Conservation (phyloP, 495 filamentous ascomycete genomes). For the Penicillium verhagenii region DNA sequence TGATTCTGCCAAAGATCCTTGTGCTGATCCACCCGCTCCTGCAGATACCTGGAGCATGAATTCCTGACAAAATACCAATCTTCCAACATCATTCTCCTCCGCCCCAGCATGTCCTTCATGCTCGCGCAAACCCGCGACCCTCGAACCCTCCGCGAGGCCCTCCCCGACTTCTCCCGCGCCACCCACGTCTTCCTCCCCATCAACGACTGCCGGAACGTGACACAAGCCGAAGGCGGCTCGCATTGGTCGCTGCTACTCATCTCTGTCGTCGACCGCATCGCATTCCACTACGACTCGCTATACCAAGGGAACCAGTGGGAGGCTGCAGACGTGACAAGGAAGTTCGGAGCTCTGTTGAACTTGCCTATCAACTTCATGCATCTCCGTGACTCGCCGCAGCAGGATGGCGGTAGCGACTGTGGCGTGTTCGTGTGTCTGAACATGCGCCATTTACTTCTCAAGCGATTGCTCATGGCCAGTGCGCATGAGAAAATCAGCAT, state of each 20-base stretch:
- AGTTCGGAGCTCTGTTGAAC: conserved; percentile 64
- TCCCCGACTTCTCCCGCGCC: conserved; percentile 67
- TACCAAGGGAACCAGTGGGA: conserved; percentile 71
- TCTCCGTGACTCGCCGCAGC: conserved; percentile 82
- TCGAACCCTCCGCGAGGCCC: conserved; percentile 56
- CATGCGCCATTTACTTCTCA: conserved; percentile 86
- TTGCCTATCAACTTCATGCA: conserved; percentile 66
- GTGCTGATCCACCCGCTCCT: conserved; percentile 8
- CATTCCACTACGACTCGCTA: conserved; percentile 97
- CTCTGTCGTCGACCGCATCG: conserved; percentile 79
- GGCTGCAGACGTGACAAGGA: conserved; percentile 60
- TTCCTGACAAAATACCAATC: conserved; percentile 70
- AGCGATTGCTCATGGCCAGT: conserved; percentile 73
- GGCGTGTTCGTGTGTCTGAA: conserved; percentile 94
- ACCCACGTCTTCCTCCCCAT: conserved; percentile 97
- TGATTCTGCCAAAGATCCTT: background rate
- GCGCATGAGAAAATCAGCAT: conserved; percentile 84
- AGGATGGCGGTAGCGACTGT: conserved; percentile 90
- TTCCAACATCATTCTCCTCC: conserved; percentile 85
- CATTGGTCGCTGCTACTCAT: conserved; percentile 97
- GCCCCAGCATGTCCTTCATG: conserved; percentile 92
- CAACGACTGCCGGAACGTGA: conserved; percentile 79
- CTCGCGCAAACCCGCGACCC: conserved; percentile 81
- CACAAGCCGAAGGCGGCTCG: conserved; percentile 77
- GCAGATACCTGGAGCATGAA: conserved; percentile 87